Conservation (phyloP, 2,329 filamentous ascomycete genomes). For the Magnaporthiopsis incrustans region DNA sequence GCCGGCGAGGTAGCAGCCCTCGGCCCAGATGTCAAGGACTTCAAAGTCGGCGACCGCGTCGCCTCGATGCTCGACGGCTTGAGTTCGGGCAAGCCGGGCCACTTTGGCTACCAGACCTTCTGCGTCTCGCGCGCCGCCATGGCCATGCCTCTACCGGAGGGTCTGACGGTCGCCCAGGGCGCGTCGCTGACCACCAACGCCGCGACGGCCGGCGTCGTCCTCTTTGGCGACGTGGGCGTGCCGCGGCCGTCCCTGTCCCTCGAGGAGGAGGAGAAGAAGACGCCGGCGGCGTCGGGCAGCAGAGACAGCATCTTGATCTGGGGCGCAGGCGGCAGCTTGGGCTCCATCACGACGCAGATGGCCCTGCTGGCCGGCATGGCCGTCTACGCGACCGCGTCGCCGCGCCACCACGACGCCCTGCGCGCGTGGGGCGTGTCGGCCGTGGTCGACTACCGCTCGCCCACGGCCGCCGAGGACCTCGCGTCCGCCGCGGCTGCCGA, state of each 20-base stretch:
- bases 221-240: constrained; percentile 6
- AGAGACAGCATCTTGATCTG: constrained; percentile 8
- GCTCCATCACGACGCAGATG: constrained; percentile 7
- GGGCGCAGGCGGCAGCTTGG: constrained; percentile 9
- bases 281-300: no score
- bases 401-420: constrained; percentile 10
- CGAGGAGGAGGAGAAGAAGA: not conserved
- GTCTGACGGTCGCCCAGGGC: not conserved
- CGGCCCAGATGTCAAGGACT: constrained; percentile 12
- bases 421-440: constrained; percentile 7
- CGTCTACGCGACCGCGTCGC: constrained; percentile 9
- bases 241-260: not conserved
- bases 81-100: constrained; percentile 11
- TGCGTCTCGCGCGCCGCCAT: constrained; percentile 3
- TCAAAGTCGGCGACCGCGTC: constrained; percentile 18
- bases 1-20: constrained; percentile 15
- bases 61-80: constrained; percentile 3
- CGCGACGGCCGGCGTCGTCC: not conserved
- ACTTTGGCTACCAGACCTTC: constrained; percentile 12
- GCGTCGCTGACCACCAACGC: constrained; percentile 4
- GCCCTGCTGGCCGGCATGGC: constrained; percentile 8
- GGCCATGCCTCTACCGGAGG: not conserved
- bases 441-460: constrained; percentile 9
- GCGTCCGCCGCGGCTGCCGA: constrained; percentile 14
- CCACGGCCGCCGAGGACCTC: constrained; percentile 1